Evolutionary conservation across 768 basidiomycete genomes (phyloP), one percentile per base, ranked within the genome.

Genomic region (Dendrothele bispora): DNA sequence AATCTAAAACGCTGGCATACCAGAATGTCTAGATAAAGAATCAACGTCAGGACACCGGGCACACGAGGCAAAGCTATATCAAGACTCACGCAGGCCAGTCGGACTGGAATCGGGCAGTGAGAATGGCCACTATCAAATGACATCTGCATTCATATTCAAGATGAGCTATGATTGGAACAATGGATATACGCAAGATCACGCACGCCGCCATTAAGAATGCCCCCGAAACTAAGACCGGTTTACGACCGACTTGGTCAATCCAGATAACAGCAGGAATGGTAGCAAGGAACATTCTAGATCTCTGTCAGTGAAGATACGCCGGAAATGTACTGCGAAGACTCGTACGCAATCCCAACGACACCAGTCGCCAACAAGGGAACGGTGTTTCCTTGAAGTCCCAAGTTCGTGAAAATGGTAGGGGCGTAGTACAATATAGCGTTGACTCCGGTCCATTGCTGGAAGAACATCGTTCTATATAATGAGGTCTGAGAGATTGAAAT

Each of bases 231-330:
- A 87, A 61, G 35, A 88, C 82, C 6, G 88, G 88, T 63, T 83
- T 86, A 28, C 88, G 80, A 18, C 88, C 89, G 21, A 83, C 58
- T 52, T 86, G 79, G 64, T 91, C 88, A 26, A 91, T 78, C 72
- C 82, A 90, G n/a, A 91, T 71, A 17, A 90, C 87, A 2, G 88
- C 86, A 3, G 88, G 88, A 50, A 91, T 85, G 0, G 88, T 89
- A 3, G 87, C 82, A 48, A 86, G 62, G 64, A 82, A 88, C 81
- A 86, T 85, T 38, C 82, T 84, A 48, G 26, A 25, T n/a, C 32
- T 5, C 25, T 36, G 27, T 21, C 5, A 47, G 22, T 14, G 29
- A 26, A 20, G 32, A 43, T 28, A 27, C 25, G 15, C 39, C 32
- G 27, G 36, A 40, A 34, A n/a, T 24, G 12, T 25, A n/a, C n/a